Evolutionary conservation across 2,329 filamentous ascomycete genomes (phyloP), one percentile per base, ranked within the genome.

Genomic region (Salinomyces thailandicus): DNA sequence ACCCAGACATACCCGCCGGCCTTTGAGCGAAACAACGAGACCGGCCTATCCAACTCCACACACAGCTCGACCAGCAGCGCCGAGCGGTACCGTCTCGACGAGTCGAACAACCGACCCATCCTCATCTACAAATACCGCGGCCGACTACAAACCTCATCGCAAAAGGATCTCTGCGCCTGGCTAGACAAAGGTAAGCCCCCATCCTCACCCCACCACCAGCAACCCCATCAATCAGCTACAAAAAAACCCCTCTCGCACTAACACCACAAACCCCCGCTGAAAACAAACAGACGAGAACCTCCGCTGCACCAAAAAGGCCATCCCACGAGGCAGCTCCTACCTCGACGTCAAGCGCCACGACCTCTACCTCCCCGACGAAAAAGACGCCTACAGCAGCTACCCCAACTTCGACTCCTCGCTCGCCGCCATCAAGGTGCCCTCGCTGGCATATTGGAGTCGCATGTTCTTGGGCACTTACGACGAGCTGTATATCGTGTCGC

Each of bases 401-500:
- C 64, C 65, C 18, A 65, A 64, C 34, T 60, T 60, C 52, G 63
- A 67, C 49, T 59, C 59, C n/a, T 63, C 60, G 1, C 54, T 69
- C 36, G 66, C 67, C 14, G 66, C 64, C 35, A 56, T 70, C 39
- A 62, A 63, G 32, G 54, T 70, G 15, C 64, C 66, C 5, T 58
- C 55, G 8, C 48, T 50, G 18, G 62, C 63, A 7, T 67, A 66
- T 45, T 66, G 63, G 59, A 64, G 63, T 41, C 58, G 63, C 26
- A 52, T 67, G 43, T 48, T 69, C 12, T 54, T 66, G 38, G 62
- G 64, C 38, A 61, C 58, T 38, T 69, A 60, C 43, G 58, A 64
- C 16, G 61, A 68, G 22, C 56, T 70, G n/a, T 70, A 64, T 50
- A 68, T 70, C 41, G 62, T 70, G 13, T 64, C 59, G 33, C 58